These are phyloP conservation scores for Tagetes erecta DNA, from an alignment of 129 eudicot species.

Conservation along the genomic window DNA sequence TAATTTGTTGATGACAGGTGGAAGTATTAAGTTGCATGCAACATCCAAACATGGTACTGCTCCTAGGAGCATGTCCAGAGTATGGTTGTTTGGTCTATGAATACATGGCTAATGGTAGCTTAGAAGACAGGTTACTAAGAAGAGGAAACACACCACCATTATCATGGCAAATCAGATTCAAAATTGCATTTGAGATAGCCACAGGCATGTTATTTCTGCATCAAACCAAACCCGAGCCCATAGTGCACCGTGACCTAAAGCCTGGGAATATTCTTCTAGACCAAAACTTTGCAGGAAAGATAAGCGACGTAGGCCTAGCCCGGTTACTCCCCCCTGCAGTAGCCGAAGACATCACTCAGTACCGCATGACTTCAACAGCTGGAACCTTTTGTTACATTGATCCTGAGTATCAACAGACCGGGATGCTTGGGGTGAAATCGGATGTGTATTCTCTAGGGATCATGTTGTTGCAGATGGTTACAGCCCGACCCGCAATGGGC, in stretches of 20 bases:
- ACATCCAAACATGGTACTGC: conserved; percentile 74
- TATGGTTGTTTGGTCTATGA: conserved; percentile 74
- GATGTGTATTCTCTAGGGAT: conserved; percentile 72
- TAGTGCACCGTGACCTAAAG: conserved; percentile 79
- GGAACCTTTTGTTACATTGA: conserved; percentile 79
- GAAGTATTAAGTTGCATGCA: conserved; percentile 68
- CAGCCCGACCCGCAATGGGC: conserved; percentile 69
- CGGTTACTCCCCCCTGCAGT: conserved; percentile 65
- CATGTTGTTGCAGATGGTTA: conserved; percentile 55
- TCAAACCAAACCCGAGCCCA: conserved; percentile 76
- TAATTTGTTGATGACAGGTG: conserved; percentile 33
- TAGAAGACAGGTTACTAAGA: conserved; percentile 60
- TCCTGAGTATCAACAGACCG: conserved; percentile 82
- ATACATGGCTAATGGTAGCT: conserved; percentile 77
- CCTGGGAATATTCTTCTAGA: conserved; percentile 75
- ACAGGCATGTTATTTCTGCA: conserved; percentile 68
- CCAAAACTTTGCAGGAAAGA: conserved; percentile 63
- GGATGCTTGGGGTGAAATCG: conserved; percentile 80
- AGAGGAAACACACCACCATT: conserved; percentile 53
- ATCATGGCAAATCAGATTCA: conserved; percentile 68
- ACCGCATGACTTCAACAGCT: conserved; percentile 68
- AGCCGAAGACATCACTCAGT: conserved; percentile 65
- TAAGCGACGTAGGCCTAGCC: conserved; percentile 75
- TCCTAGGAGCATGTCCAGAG: conserved; percentile 88
- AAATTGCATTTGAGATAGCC: conserved; percentile 68